phyloP scores from a whole-genome alignment of 2,329 filamentous ascomycete species.

The Exophiala dermatitidis region DNA sequence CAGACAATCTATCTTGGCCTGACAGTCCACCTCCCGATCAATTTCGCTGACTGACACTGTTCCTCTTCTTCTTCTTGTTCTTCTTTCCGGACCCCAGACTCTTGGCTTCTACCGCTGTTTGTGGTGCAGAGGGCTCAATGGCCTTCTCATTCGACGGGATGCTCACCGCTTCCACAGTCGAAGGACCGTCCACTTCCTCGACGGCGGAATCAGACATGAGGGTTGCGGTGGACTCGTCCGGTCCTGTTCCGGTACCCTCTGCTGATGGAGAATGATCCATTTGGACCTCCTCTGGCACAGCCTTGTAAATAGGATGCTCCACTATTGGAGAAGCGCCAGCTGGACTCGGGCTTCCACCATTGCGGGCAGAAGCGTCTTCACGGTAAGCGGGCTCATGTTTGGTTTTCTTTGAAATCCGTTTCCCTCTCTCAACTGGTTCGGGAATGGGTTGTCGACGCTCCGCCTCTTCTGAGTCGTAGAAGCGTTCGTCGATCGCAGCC shows the following conservation, averaged over 20 bases:
- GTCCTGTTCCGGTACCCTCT: not conserved
- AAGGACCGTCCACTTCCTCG: not conserved
- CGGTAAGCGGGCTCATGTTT: no score
- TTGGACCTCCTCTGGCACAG: not conserved
- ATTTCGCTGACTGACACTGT: not conserved
- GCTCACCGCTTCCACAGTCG: not conserved
- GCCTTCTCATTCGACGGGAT: not conserved
- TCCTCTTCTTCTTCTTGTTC: slow-evolving; percentile 6
- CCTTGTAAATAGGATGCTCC: not conserved
- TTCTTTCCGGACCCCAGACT: not conserved
- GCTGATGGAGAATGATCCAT: not conserved
- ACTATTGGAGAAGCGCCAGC: no score
- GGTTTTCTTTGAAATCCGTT: no score
- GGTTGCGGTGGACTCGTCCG: not conserved
- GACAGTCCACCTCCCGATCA: not conserved
- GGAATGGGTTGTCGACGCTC: no score
- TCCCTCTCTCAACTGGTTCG: no score
- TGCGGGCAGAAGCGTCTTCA: no score
- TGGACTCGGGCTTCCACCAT: no score
- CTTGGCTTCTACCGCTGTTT: not conserved
- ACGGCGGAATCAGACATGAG: not conserved
- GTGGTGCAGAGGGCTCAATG: not conserved
- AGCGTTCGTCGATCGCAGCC: no score
- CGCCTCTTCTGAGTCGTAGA: no score
- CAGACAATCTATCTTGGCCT: no score